Evolutionary conservation across 2,329 filamentous ascomycete species (phyloP), one percentile per base, ranked within the genome.

Genomic region (Aspergillus persii): DNA sequence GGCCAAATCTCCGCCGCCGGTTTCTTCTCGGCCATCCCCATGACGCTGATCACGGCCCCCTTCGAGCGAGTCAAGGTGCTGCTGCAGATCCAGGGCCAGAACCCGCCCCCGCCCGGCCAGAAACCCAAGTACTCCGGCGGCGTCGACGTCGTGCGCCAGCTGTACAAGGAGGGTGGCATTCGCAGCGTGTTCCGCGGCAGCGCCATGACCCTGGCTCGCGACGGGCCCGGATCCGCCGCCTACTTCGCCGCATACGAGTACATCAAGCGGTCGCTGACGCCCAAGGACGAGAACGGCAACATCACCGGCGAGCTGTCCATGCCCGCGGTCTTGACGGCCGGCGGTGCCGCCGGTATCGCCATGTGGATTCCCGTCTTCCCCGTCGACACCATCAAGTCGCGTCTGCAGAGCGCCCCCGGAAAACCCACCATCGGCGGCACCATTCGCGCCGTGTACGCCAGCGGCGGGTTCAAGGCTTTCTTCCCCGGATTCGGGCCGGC

Each of bases 321-420:
- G 63, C 80, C 86, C 2, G 95, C 95, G 9, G 85, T 99, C 58
- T 91, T 93, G 69, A 85, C 86, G 30, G 95, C 95, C 2, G 95
- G 95, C 68, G 95, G 91, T 63, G 90, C 89, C 3, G 95, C 95
- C 0, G 95, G 95, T 71, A 86, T 99, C 29, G 95, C 95, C 63
- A 99, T 99, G 95, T 99, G 95, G 95, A 95, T 97, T 67, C 93
- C 95, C 56, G 93, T 99, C 47, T 99, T 99, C 85, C 95, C 95
- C 26, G 85, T 99, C 64, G 95, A 99, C 73, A 99, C 95, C 0
- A 88, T 99, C 79, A 99, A 99, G 86, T 93, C 89, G 64, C 84
- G 93, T 41, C 80, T 99, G 74, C 95, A 99, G 83, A 96, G 91
- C 48, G 92, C 92, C 47, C 90, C 95, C 71, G 92, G 92, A 52